Evolutionary conservation across 225 moss, liverwort and hornwort species (phyloP).

Genomic region (Marchantia polymorpha): DNA sequence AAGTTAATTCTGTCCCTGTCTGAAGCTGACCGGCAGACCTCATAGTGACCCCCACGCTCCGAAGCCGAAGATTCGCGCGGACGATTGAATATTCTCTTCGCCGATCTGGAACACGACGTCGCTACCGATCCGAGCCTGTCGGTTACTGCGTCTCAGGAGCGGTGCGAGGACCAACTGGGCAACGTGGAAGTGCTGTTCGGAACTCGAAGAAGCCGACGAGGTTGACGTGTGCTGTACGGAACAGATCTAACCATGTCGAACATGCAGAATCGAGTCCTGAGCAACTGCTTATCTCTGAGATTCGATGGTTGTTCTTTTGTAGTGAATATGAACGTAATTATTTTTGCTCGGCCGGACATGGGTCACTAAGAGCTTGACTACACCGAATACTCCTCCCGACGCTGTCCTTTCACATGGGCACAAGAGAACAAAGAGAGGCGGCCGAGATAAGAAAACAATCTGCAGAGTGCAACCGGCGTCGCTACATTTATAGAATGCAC

Average conservation of each 20-base stretch:
- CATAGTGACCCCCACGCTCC: background rate
- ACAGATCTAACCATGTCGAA: background rate
- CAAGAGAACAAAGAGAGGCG: too few relatives aligned
- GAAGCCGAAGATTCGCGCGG: background rate
- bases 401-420: too few relatives aligned
- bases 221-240: background rate
- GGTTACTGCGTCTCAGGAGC: too few relatives aligned
- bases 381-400: too few relatives aligned
- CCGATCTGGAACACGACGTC: background rate
- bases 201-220: conserved; percentile 1
- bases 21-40: background rate
- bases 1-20: background rate
- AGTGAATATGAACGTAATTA: too few relatives aligned
- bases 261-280: background rate
- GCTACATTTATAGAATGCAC: too few relatives aligned
- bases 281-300: background rate
- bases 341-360: too few relatives aligned
- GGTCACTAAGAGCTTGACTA: too few relatives aligned
- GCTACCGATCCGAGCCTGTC: background rate
- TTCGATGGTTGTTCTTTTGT: too few relatives aligned
- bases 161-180: conserved; percentile 13
- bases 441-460: too few relatives aligned
- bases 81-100: background rate
- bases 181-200: background rate
- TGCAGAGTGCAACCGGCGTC: too few relatives aligned